Evolutionary conservation across 1,284 basidiomycete species (phyloP).

Genomic region (Hypsizygus ulmarius): DNA sequence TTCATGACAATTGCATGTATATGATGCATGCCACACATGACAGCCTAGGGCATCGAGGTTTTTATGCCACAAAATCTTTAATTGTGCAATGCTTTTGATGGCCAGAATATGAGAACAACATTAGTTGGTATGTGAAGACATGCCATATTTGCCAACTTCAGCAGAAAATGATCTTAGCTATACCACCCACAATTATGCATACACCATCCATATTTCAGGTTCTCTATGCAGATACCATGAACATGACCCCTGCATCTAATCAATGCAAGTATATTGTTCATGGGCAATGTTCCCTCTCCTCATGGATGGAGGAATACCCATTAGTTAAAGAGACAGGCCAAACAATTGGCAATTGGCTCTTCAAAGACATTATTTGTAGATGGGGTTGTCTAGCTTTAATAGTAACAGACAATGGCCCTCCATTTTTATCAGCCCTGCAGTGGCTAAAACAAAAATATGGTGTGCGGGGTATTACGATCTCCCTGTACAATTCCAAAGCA

Average conservation of each 20-base stretch:
- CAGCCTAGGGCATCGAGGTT: too few species aligned
- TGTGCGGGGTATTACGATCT: slow-evolving; percentile 22
- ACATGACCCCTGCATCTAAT: slow-evolving; percentile 16
- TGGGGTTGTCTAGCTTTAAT: slow-evolving; percentile 27
- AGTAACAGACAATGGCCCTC: slow-evolving; percentile 31
- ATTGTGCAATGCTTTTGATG: too few species aligned
- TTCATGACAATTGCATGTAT: too few species aligned
- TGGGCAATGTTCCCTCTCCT: slow-evolving; percentile 23
- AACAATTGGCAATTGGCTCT: slow-evolving; percentile 23
- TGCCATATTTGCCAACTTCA: too few species aligned
- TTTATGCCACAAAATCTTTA: too few species aligned
- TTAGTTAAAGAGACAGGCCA: slow-evolving; percentile 17
- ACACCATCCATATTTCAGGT: slow-evolving; percentile 1
- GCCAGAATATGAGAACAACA: too few species aligned
- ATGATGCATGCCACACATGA: too few species aligned
- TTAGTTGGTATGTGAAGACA: too few species aligned
- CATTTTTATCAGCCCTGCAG: slow-evolving; percentile 20
- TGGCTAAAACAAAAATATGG: slow-evolving; percentile 18
- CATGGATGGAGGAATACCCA: slow-evolving; percentile 22
- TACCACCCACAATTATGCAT: too few species aligned
- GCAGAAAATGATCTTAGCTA: too few species aligned
- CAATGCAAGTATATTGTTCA: slow-evolving; percentile 16
- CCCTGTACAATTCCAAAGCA: slow-evolving; percentile 26
- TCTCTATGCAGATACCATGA: slow-evolving; percentile 2
- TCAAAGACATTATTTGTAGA: slow-evolving; percentile 27